Percentiles rank a stretch among this genome's conserved stretches.
These are phyloP conservation scores for Aspergillus hiratsukae DNA, from an alignment of 2,329 filamentous ascomycete species.

Conservation along the genomic window DNA sequence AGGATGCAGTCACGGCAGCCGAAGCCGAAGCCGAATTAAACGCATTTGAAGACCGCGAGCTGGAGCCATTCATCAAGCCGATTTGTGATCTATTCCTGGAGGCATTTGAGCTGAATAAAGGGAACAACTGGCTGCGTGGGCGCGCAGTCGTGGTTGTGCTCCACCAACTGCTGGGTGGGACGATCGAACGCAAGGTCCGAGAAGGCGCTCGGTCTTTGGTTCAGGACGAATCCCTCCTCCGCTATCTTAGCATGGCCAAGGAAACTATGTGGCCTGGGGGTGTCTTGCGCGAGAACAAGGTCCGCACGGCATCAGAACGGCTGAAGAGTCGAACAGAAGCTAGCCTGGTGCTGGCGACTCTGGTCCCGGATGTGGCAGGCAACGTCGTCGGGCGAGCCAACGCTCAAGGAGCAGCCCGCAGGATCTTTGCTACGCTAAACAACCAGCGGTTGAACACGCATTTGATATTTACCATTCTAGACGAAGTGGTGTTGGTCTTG, in stretches of 20 bases:
- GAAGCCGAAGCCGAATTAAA: conserved; percentile 93
- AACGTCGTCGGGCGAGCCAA: conserved; percentile 92
- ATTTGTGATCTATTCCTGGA: conserved; percentile 98
- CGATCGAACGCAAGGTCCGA: conserved; percentile 90
- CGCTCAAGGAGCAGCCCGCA: conserved; percentile 81
- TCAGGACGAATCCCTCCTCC: conserved; percentile 72
- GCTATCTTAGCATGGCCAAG: conserved; percentile 69
- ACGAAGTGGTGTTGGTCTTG: conserved; percentile 63
- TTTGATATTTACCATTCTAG: conserved; percentile 65
- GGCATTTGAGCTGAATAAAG: conserved; percentile 87
- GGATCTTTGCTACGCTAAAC: conserved; percentile 86
- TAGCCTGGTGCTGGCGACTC: conserved; percentile 78
- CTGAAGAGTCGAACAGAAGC: conserved; percentile 79
- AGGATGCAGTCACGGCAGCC: conserved; percentile 50
- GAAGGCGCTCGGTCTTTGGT: conserved; percentile 72
- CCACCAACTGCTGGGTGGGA: conserved; percentile 91
- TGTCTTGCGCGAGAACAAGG: conserved; percentile 45
- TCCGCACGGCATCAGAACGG: conserved; percentile 68
- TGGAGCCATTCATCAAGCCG: conserved; percentile 95
- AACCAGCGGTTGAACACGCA: conserved; percentile 81
- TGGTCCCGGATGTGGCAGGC: conserved; percentile 84
- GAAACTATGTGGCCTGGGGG: conserved; percentile 72
- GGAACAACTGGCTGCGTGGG: conserved; percentile 95
- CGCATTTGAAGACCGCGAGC: conserved; percentile 83
- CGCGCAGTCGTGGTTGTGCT: conserved; percentile 93